Base-by-base conservation (phyloP, 306 rosid species). In the Sicyos baderoa region DNA sequence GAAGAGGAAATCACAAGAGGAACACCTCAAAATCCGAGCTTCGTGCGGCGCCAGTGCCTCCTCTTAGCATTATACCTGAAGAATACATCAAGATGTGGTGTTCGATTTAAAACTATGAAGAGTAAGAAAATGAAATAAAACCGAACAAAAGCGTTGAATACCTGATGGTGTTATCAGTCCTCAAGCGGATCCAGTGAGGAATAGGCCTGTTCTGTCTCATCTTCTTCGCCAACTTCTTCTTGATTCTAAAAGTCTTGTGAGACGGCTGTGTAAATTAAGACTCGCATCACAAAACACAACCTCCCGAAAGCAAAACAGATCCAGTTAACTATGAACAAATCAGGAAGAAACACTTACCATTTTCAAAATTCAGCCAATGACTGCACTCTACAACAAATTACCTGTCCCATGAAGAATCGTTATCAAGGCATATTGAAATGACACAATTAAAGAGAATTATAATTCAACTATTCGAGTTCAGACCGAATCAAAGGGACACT, bases 181-280 rank as follows among this genome's bases (percentile, higher is more conserved):
- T 86, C 88, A 86, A 61, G 16, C 97, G 93, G 78, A 91, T 91
- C 96, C 96, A 88, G 59, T 91, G 86, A 8, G 97, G 97, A 40
- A 88, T 86, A 25, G 96, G 97, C 89, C 97, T 85, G 74, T 91
- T 91, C 83, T 88, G 96, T 80, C 97, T 88, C 96, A 86, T 91
- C 96, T 91, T 91, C 96, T 91, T 91, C 29, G 86, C 96, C 48
- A 91, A 63, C 78, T 91, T 91, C 91, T 91, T 91, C 91, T 91
- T 91, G 81, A 91, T 88, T 32, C 62, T 76, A 82, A 91, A 88
- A 25, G 89, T 88, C 84, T 91, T 91, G 88, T 91, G 97, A 3
- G 97, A 91, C 71, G 96, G 97, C 97, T 88, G 77, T 85, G 76
- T 40, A 49, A 0, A 3, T 23, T 14, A 11, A 44, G 21, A 44